phyloP scores from a whole-genome alignment of 345 rosid species.

The Rhizophora mangle region DNA sequence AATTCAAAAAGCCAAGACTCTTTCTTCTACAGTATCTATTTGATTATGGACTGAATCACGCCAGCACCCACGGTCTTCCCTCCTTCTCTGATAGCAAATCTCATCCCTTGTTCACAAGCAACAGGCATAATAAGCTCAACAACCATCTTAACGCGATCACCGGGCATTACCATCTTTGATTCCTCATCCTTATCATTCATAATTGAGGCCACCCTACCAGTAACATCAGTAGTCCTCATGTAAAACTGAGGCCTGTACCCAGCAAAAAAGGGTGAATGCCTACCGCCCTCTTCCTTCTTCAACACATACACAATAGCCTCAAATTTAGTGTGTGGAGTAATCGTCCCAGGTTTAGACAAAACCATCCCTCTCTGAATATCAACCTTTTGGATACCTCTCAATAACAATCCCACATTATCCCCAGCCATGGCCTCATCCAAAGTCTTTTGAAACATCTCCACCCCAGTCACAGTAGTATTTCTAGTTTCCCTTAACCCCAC shows the following conservation, averaged over 20 bases:
- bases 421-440: conserved; percentile 90
- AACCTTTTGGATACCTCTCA: conserved; percentile 78
- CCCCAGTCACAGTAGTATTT: conserved; percentile 67
- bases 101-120: conserved; percentile 93
- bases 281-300: conserved; percentile 98
- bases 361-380: conserved; percentile 98
- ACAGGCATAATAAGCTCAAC: conserved; percentile 91
- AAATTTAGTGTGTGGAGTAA: conserved; percentile 78
- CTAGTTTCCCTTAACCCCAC: conserved; percentile 86
- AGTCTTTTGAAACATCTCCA: conserved; percentile 88
- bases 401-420: conserved; percentile 86
- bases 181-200: conserved; percentile 93
- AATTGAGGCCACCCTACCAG: conserved; percentile 67
- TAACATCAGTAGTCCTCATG: conserved; percentile 96
- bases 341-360: conserved; percentile 81
- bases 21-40: conserved; percentile 17
- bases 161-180: conserved; percentile 99
- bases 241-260: conserved; percentile 91
- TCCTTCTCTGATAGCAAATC: conserved; percentile 96
- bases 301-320: conserved; percentile 73
- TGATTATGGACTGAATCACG: conserved; percentile 76
- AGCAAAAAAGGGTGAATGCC: conserved; percentile 85
- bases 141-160: conserved; percentile 84
- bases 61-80: conserved; percentile 97
- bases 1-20: conserved; percentile 21